Percentiles rank a stretch among this genome's conserved stretches.
These are phyloP conservation scores for Microstegium vimineum DNA, from an alignment of 176 grass and related monocot species.

Conservation along the genomic window DNA sequence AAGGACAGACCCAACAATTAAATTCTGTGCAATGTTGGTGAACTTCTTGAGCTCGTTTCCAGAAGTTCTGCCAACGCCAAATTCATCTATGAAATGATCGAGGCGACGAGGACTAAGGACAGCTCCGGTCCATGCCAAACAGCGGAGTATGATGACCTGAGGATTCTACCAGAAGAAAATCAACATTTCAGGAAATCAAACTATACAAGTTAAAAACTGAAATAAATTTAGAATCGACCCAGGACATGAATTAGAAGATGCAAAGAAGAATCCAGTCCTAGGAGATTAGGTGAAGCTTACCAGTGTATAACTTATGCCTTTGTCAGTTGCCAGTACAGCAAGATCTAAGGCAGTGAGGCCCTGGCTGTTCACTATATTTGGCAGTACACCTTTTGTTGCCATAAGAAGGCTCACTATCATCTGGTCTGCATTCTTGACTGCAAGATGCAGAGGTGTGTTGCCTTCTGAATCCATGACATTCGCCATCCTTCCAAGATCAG, in stretches of 20 bases:
- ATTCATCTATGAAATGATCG: conserved; percentile 50
- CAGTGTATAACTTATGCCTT: conserved; percentile 47
- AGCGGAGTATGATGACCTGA: conserved; percentile 60
- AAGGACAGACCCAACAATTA: conserved; percentile 45
- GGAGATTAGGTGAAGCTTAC: conserved; percentile 30
- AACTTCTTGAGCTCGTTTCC: conserved; percentile 55
- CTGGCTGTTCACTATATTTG: conserved; percentile 59
- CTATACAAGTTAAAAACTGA: not conserved
- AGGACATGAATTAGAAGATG: conserved; percentile 7
- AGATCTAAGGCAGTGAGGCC: conserved; percentile 69
- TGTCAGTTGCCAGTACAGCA: conserved; percentile 44
- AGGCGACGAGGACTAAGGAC: conserved; percentile 53
- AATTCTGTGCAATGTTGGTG: conserved; percentile 42
- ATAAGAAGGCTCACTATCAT: conserved; percentile 56
- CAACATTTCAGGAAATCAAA: conserved; percentile 47
- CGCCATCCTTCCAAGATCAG: conserved; percentile 47
- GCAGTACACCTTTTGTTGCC: conserved; percentile 31
- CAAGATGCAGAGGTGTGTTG: conserved; percentile 79
- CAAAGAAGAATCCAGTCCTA: not conserved
- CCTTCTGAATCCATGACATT: conserved; percentile 72
- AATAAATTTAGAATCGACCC: not conserved
- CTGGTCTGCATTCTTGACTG: conserved; percentile 33
- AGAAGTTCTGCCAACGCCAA: conserved; percentile 34
- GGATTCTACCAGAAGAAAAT: conserved; percentile 57
- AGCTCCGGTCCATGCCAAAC: conserved; percentile 56